Conservation (phyloP, 2,329 filamentous ascomycete species). For the Alternaria rosae region DNA sequence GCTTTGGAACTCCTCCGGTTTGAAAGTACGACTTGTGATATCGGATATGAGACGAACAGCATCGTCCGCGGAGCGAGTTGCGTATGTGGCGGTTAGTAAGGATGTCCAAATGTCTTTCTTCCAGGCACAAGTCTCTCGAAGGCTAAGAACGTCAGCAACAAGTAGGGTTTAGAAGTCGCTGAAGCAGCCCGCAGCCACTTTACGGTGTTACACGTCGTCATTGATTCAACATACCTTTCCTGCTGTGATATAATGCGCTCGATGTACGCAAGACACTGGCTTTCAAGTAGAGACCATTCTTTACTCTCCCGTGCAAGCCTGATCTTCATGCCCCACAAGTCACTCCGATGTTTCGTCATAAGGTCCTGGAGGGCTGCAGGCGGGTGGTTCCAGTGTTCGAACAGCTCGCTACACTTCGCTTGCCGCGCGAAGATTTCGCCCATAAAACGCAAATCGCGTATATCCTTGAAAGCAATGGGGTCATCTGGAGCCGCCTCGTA, state of each 20-base stretch:
- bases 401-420: constrained; percentile 29
- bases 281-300: constrained; percentile 29
- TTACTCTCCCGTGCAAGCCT: constrained; percentile 14
- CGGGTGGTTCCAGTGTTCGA: constrained; percentile 33
- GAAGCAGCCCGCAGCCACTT: not conserved
- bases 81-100: constrained; percentile 21
- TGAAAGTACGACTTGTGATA: constrained; percentile 22
- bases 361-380: constrained; percentile 24
- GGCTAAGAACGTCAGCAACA: not conserved
- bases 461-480: constrained; percentile 35
- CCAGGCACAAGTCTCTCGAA: constrained; percentile 26
- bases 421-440: constrained; percentile 39
- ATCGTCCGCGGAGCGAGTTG: constrained; percentile 11
- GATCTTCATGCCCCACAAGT: constrained; percentile 30
- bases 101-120: constrained; percentile 29
- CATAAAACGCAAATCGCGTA: constrained; percentile 47
- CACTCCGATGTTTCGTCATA: constrained; percentile 30
- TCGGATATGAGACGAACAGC: constrained; percentile 8
- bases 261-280: constrained; percentile 23
- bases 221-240: constrained; percentile 4
- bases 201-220: not conserved
- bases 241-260: constrained; percentile 14
- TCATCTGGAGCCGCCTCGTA: constrained; percentile 36
- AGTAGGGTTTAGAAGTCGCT: not conserved
- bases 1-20: constrained; percentile 5